phyloP scores from a whole-genome alignment of 257 asterid species.

The Solanum chilense region DNA sequence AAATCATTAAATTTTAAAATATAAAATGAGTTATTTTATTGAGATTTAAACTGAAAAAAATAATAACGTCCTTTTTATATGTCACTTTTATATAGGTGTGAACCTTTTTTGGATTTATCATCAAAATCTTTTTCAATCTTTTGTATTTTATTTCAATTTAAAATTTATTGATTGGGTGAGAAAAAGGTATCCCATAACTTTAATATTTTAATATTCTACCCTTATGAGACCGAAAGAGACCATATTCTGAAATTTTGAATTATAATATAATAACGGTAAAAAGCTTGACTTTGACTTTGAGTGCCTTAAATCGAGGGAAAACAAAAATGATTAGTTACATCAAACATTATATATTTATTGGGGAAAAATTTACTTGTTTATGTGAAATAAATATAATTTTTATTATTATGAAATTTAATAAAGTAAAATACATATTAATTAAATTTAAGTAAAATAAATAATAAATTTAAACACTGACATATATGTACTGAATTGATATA shows the following conservation, averaged over 20 bases:
- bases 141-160: not conserved
- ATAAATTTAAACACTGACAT: no score
- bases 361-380: no score
- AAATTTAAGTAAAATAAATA: fast-evolving
- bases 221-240: not conserved
- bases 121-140: not conserved
- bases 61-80: not conserved
- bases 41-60: not conserved
- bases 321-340: not conserved
- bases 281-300: not conserved
- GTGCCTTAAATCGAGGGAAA: not conserved
- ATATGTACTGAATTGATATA: no score
- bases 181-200: not conserved
- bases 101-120: not conserved
- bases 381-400: no score
- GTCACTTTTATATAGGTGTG: not conserved
- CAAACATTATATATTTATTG: not conserved
- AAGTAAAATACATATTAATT: no score
- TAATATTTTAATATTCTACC: not conserved
- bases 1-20: not conserved
- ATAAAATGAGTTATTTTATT: not conserved
- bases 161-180: not conserved
- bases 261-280: not conserved
- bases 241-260: not conserved
- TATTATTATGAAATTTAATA: no score